These are phyloP conservation scores for Parascedosporium putredinis DNA, from an alignment of 2,329 filamentous ascomycete species.

Conservation along the genomic window DNA sequence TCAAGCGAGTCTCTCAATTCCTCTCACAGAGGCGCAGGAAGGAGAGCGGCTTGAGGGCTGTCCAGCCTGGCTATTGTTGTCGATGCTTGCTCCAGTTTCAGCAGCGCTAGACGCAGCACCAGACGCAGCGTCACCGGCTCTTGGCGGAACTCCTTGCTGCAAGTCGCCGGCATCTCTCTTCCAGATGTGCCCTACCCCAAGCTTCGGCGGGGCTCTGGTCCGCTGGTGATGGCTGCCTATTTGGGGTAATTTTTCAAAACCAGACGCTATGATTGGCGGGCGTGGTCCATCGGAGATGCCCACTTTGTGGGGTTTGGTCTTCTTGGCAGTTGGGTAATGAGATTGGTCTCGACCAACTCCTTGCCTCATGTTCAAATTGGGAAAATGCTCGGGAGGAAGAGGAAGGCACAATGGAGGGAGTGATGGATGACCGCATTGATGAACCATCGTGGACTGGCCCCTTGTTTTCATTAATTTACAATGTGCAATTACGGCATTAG, in stretches of 20 bases:
- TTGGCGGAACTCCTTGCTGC: neutral
- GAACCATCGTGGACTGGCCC: neutral
- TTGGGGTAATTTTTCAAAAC: neutral
- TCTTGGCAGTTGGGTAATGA: conserved; percentile 1
- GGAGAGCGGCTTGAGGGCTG: too few species aligned
- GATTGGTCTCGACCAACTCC: neutral
- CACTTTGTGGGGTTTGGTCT: neutral
- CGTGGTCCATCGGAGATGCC: neutral
- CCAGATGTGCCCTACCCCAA: neutral
- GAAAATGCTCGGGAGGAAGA: neutral
- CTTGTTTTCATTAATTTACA: neutral
- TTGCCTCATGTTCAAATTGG: neutral
- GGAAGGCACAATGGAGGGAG: neutral
- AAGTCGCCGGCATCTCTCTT: neutral
- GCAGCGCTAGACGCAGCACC: too few species aligned
- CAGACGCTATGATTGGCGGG: neutral
- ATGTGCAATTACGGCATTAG: neutral
- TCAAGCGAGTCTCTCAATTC: too few species aligned
- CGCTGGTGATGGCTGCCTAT: conserved; percentile 1
- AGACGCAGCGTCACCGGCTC: too few species aligned
- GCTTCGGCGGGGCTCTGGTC: neutral
- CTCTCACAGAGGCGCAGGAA: too few species aligned
- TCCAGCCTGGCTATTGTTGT: too few species aligned
- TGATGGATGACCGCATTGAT: neutral
- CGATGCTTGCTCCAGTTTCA: too few species aligned